Percentiles rank a stretch among this genome's conserved stretches.
These are phyloP conservation scores for Flagelloscypha sp. DNA, from an alignment of 768 basidiomycete genomes.

Conservation along the genomic window DNA sequence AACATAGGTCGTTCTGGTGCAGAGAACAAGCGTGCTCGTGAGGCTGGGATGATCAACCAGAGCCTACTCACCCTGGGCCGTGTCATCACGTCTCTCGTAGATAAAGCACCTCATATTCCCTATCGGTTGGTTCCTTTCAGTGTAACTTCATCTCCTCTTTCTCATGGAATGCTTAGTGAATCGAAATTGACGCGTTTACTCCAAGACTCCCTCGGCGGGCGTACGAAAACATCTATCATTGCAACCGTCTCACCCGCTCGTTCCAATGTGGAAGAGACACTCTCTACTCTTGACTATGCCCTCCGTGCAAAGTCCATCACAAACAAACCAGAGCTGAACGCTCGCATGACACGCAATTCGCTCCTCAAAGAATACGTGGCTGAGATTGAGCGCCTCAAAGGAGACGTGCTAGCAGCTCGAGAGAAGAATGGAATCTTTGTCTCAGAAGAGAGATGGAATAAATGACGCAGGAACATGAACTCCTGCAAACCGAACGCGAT, in stretches of 20 bases:
- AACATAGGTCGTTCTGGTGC: conserved; percentile 95
- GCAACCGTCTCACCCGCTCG: conserved; percentile 93
- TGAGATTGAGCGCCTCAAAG: conserved; percentile 90
- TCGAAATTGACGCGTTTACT: conserved; percentile 95
- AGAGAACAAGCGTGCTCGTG: conserved; percentile 87
- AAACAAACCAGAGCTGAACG: conserved; percentile 93
- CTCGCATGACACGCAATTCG: conserved; percentile 86
- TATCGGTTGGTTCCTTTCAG: conserved; percentile 55
- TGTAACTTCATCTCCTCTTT: neutral
- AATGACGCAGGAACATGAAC: conserved; percentile 68
- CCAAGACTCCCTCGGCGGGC: conserved; percentile 97
- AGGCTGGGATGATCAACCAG: conserved; percentile 99
- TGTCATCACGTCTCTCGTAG: conserved; percentile 94
- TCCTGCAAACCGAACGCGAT: conserved; percentile 65
- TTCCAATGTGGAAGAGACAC: conserved; percentile 92
- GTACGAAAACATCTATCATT: conserved; percentile 96
- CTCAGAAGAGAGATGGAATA: conserved; percentile 85
- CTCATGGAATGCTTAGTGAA: conserved; percentile 51
- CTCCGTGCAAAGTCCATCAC: conserved; percentile 90
- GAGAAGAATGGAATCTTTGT: conserved; percentile 97
- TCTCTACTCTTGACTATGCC: conserved; percentile 96
- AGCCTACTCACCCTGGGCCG: conserved; percentile 93
- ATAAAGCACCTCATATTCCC: conserved; percentile 85
- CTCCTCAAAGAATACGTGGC: conserved; percentile 88
- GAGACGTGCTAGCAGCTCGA: conserved; percentile 81